These are phyloP conservation scores for Thozetella sp. DNA, from an alignment of 495 filamentous ascomycete species.

Conservation along the genomic window DNA sequence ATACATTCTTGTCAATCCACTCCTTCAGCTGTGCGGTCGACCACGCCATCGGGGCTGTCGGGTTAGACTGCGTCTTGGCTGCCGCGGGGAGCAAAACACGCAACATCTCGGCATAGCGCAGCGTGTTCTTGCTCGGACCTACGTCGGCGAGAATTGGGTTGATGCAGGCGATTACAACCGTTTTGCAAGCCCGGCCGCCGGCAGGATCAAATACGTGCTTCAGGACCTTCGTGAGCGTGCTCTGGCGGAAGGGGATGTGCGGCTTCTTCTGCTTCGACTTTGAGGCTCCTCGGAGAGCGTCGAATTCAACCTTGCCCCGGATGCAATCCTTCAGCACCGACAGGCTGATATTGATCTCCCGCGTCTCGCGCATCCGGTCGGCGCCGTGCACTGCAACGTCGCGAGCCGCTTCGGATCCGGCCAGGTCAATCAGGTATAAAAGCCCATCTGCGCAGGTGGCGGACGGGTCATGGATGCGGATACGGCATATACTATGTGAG, in stretches of 20 bases:
- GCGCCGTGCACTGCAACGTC: slow-evolving; percentile 16
- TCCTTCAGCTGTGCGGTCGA: not conserved
- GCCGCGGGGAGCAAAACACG: slow-evolving; percentile 10
- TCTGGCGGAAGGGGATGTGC: slow-evolving; percentile 34
- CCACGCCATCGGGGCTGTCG: not conserved
- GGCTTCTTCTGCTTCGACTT: slow-evolving; percentile 13
- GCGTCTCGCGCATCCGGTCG: slow-evolving; percentile 3
- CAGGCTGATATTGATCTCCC: slow-evolving; percentile 36
- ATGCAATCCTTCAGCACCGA: slow-evolving; percentile 36
- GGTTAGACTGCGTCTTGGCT: not conserved
- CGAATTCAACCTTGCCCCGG: slow-evolving; percentile 7
- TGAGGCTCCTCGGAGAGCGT: not conserved
- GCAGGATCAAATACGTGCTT: slow-evolving; percentile 22
- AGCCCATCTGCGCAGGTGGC: slow-evolving; percentile 24
- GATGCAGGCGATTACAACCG: slow-evolving; percentile 31
- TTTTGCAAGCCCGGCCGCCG: slow-evolving; percentile 18
- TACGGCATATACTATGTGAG: slow-evolving; percentile 38
- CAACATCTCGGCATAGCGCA: slow-evolving; percentile 26
- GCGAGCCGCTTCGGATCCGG: slow-evolving; percentile 32
- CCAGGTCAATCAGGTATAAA: slow-evolving; percentile 37
- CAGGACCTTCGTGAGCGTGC: slow-evolving; percentile 34
- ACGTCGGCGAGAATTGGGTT: slow-evolving; percentile 21
- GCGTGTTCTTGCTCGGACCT: slow-evolving; percentile 21
- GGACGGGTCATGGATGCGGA: slow-evolving; percentile 26
- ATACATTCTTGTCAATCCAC: not conserved